Evolutionary conservation across 2,329 filamentous ascomycete species (phyloP).

Genomic region (Chaetomium globosum): DNA sequence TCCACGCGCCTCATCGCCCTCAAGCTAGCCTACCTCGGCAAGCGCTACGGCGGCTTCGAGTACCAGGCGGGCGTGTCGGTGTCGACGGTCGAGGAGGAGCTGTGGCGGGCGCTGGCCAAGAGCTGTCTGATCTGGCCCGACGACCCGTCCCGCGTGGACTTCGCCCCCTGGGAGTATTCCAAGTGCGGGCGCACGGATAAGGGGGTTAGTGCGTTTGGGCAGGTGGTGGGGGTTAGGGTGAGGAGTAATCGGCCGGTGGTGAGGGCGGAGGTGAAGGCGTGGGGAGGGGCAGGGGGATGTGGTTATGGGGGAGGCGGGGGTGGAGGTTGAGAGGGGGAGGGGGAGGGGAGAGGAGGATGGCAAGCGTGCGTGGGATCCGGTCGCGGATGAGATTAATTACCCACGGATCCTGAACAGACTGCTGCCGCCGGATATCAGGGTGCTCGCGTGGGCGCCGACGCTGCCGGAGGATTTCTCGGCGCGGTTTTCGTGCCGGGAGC

Average conservation of each 20-base stretch:
- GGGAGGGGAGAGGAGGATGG: conserved; percentile 25
- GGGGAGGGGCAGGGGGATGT: conserved; percentile 18
- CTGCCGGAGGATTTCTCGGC: conserved; percentile 82
- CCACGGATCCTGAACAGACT: conserved; percentile 81
- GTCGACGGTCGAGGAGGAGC: conserved; percentile 86
- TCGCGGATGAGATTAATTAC: conserved; percentile 83
- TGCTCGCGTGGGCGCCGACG: conserved; percentile 89
- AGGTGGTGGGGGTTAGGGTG: conserved; percentile 83
- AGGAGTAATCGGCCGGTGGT: conserved; percentile 72
- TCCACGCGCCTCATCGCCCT: conserved; percentile 82
- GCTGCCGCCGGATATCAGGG: conserved; percentile 83
- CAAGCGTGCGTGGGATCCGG: conserved; percentile 49
- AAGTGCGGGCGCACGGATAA: conserved; percentile 94
- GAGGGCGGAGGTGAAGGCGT: neutral
- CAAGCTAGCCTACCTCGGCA: conserved; percentile 91
- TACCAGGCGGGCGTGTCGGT: conserved; percentile 72
- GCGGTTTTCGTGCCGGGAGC: conserved; percentile 87
- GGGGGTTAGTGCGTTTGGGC: conserved; percentile 94
- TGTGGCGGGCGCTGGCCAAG: conserved; percentile 89
- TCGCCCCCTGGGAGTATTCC: conserved; percentile 84
- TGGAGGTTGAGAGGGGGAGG: neutral
- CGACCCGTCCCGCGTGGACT: conserved; percentile 67
- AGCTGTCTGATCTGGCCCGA: conserved; percentile 78
- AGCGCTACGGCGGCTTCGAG: conserved; percentile 75
- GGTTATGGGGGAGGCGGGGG: conserved; percentile 21